Evolutionary conservation across 192 early-diverging fungal species (phyloP).

Genomic region (Entomortierella beljakovae): DNA sequence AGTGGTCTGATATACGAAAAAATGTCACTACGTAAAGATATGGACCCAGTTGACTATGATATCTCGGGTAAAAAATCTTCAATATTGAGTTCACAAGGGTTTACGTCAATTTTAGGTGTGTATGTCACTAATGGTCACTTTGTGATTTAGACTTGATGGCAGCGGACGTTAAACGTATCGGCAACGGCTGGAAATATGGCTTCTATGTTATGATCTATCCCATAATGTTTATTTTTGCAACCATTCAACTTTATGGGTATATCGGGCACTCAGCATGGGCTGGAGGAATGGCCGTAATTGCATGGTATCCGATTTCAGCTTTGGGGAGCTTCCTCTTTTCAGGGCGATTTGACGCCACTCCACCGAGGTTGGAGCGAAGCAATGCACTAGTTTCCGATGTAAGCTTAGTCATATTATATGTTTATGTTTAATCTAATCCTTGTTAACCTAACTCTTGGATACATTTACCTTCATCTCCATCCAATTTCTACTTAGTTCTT

Average conservation of each 20-base stretch:
- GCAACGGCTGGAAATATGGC: conserved; percentile 39
- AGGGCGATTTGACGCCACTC: conserved; percentile 38
- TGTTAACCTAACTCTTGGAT: neutral
- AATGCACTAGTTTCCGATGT: conserved; percentile 47
- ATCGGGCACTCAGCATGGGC: conserved; percentile 50
- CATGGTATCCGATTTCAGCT: conserved; percentile 51
- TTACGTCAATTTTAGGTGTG: neutral
- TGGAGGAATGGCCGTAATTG: conserved; percentile 29
- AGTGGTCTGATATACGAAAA: conserved; percentile 49
- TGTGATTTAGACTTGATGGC: conserved; percentile 28
- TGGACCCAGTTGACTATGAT: conserved; percentile 49
- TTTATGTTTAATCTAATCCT: neutral
- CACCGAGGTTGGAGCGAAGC: conserved; percentile 32
- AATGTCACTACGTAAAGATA: conserved; percentile 46
- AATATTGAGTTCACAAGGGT: neutral
- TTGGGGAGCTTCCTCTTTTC: conserved; percentile 53
- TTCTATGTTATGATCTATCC: conserved; percentile 48
- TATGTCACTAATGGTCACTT: neutral
- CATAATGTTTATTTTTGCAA: conserved; percentile 24
- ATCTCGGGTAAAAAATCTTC: conserved; percentile 15
- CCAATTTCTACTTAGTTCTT: conserved; percentile 21
- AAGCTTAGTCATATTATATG: neutral
- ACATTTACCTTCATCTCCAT: neutral
- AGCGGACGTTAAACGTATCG: conserved; percentile 43
- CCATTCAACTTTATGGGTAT: conserved; percentile 35